These are phyloP conservation scores for Aristolochia californica DNA, from an alignment of 164 flowering plant species.

Conservation along the genomic window DNA sequence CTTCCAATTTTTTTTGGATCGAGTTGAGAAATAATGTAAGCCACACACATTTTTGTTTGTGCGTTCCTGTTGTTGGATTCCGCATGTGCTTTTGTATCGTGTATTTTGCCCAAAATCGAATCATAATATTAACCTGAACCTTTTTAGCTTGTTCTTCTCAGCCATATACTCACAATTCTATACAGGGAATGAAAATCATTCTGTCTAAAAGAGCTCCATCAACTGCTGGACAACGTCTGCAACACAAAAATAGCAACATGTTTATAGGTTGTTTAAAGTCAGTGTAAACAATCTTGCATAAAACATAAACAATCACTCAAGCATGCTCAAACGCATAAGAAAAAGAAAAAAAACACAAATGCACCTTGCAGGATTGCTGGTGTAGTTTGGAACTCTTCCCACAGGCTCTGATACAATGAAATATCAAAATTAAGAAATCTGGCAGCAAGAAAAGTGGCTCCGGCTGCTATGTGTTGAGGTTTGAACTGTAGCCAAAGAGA, in stretches of 20 bases:
- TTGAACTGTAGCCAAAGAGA: constrained; percentile 47
- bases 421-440: constrained; percentile 65
- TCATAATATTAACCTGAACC: too few relatives aligned
- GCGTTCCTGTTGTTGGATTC: too few relatives aligned
- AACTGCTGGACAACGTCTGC: constrained; percentile 83
- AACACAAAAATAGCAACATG: constrained; percentile 2
- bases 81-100: too few relatives aligned
- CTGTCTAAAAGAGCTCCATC: constrained; percentile 47
- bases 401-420: constrained; percentile 44
- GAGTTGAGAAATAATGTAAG: too few relatives aligned
- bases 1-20: too few relatives aligned
- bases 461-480: constrained; percentile 47
- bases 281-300: not conserved
- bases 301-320: not conserved
- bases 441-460: constrained; percentile 83
- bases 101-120: too few relatives aligned
- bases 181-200: not conserved
- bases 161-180: constrained; percentile 6
- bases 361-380: constrained; percentile 73
- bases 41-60: too few relatives aligned
- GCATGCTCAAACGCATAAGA: not conserved
- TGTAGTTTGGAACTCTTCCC: constrained; percentile 76
- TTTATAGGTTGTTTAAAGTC: not conserved
- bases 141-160: too few relatives aligned
- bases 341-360: constrained; percentile 8